phyloP scores from a whole-genome alignment of 768 basidiomycete genomes.

The Tephrocybe sp. region DNA sequence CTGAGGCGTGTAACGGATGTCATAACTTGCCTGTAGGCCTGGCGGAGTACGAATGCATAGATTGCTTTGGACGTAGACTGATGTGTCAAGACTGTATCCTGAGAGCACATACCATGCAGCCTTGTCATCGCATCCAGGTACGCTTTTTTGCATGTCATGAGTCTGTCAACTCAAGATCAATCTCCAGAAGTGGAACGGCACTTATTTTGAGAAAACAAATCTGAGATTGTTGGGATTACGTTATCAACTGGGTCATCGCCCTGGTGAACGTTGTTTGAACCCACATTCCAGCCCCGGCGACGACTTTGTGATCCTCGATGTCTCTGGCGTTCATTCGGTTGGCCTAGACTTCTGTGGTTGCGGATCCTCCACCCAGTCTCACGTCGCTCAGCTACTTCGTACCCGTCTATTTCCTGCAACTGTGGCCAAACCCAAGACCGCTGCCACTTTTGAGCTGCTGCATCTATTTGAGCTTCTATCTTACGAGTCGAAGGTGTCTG shows the following conservation, averaged over 20 bases:
- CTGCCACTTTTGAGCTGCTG: slow-evolving; percentile 20
- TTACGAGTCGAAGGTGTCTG: not conserved
- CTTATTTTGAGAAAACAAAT: slow-evolving; percentile 2
- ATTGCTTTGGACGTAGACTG: not conserved
- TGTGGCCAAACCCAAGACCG: not conserved
- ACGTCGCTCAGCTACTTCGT: slow-evolving; percentile 27
- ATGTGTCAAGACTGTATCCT: not conserved
- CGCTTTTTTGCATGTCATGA: not conserved
- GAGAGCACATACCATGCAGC: not conserved
- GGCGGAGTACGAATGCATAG: not conserved
- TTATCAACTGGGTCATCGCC: slow-evolving; percentile 27
- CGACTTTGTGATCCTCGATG: slow-evolving; percentile 30
- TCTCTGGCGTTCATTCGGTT: slow-evolving; percentile 28
- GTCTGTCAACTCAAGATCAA: not conserved
- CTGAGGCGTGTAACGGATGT: not conserved
- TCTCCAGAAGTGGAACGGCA: slow-evolving; percentile 5
- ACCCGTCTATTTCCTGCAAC: slow-evolving; percentile 31
- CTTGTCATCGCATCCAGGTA: not conserved
- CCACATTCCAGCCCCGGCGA: slow-evolving; percentile 12
- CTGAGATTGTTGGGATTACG: slow-evolving; percentile 24
- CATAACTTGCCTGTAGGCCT: not conserved
- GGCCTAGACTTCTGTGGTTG: slow-evolving; percentile 31
- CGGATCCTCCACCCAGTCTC: slow-evolving; percentile 8
- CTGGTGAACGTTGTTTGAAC: slow-evolving; percentile 11
- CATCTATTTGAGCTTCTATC: slow-evolving; percentile 13